Evolutionary conservation across 164 flowering plant species (phyloP), one percentile per base, ranked within the genome.

Genomic region (Hamamelis virginiana): DNA sequence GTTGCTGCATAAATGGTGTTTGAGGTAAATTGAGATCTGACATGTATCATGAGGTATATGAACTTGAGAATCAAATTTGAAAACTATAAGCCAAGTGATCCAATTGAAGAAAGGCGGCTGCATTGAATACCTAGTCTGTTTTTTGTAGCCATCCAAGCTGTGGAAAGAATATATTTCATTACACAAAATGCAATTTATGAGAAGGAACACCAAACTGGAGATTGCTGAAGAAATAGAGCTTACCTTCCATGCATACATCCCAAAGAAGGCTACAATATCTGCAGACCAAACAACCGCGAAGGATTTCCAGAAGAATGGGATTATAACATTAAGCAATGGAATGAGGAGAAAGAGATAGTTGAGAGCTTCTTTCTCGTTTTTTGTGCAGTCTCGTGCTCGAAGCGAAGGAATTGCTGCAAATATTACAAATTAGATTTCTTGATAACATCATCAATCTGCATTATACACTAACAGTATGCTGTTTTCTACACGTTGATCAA

Each of bases 241-340:
- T 85, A 94, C 98, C 97, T 94, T 94, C 98, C 98, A 94, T 12
- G 96, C 92, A 79, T 91, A 94, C 97, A 92, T 92, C 53, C 78
- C 86, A 71, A 94, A 82, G 81, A 94, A 94, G 62, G 91, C 98
- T 59, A 89, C 50, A 9, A 86, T 86, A 75, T 92, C 97, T 55
- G 96, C 97, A 46, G 97, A 89, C 97, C 96, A 94, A 21, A 94
- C 98, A 62, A 88, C 79, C 1, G 98, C 84, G 75, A 94, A 94
- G 38, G 97, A 94, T 80, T 94, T 94, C 84, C 74, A 80, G 51
- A 92, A 92, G 86, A 94, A 92, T 19, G 98, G 98, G 64, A 94
- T 92, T 26, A 78, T 58, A 47, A 94, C 92, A 74, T 92, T 94
- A 23, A 94, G 79, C 61, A 94, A 78, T 12, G 97, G 98, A 62